Evolutionary conservation across 139 green algal genomes (phyloP).

Genomic region (Coelastrella sp.): DNA sequence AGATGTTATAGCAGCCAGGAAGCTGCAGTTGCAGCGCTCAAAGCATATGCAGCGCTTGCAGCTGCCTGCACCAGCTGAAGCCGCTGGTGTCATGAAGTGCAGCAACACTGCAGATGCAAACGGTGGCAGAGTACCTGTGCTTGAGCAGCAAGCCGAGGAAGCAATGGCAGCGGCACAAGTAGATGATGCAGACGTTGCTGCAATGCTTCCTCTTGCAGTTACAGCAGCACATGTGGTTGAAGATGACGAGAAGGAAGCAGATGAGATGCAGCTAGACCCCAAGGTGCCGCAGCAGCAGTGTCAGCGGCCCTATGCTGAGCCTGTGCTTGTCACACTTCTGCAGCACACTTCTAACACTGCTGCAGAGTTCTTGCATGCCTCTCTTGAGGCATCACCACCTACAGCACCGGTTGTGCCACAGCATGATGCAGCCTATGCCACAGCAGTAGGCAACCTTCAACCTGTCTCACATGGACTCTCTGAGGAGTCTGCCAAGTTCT

Average conservation of each 20-base stretch:
- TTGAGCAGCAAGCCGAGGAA: too few relatives aligned
- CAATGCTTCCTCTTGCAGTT: not conserved
- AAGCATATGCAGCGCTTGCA: not conserved
- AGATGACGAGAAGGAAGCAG: not conserved
- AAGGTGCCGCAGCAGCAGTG: not conserved
- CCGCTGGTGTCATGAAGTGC: too few relatives aligned
- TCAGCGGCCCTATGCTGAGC: not conserved
- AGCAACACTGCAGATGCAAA: too few relatives aligned
- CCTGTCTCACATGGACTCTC: not conserved
- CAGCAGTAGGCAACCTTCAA: not conserved
- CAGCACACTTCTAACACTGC: not conserved
- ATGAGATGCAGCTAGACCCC: not conserved
- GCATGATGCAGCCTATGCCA: too few relatives aligned
- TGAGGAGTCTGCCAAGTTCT: conserved; percentile 26
- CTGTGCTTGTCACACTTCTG: not conserved
- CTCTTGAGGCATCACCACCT: too few relatives aligned
- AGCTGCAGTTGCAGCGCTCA: not conserved
- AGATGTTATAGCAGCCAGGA: conserved; percentile 24
- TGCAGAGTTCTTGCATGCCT: too few relatives aligned
- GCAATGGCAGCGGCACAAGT: too few relatives aligned
- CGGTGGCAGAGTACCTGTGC: too few relatives aligned
- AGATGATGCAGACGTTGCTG: too few relatives aligned
- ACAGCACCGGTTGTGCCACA: too few relatives aligned
- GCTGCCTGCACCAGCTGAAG: too few relatives aligned
- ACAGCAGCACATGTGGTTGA: not conserved